Evolutionary conservation across 345 rosid species (phyloP).

Genomic region (Xanthoceras sorbifolium): DNA sequence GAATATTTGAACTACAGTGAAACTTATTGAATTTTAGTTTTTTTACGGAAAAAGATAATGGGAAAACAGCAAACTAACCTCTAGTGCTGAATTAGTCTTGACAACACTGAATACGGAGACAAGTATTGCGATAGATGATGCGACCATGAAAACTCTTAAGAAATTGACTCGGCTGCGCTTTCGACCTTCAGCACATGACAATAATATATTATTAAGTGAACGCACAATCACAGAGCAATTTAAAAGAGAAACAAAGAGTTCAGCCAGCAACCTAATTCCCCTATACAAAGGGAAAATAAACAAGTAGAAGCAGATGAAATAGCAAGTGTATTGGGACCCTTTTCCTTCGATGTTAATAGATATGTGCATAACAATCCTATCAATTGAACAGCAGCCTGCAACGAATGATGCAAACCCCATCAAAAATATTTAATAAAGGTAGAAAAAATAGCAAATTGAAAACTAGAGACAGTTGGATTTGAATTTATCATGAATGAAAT

Average conservation of each 20-base stretch:
- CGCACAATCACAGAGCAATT: background rate
- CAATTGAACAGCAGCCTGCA: constrained; percentile 40
- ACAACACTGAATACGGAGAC: constrained; percentile 24
- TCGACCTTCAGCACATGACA: constrained; percentile 22
- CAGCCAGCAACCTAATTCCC: constrained; percentile 36
- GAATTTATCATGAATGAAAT: background rate
- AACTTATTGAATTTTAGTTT: background rate
- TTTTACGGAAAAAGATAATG: background rate
- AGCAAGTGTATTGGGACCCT: constrained; percentile 19
- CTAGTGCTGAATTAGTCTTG: constrained; percentile 18
- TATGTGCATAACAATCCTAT: constrained; percentile 17
- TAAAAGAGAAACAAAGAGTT: background rate
- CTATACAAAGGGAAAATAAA: constrained; percentile 29
- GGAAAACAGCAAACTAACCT: constrained; percentile 23
- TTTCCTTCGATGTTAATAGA: constrained; percentile 16
- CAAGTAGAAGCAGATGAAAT: constrained; percentile 19
- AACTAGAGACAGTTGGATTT: background rate
- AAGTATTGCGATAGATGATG: constrained; percentile 15
- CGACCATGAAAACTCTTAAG: constrained; percentile 26
- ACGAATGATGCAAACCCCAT: constrained; percentile 6
- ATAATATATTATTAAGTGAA: background rate
- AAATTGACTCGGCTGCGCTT: constrained; percentile 24
- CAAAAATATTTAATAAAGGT: background rate
- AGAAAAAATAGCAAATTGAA: background rate
- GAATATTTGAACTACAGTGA: background rate